Evolutionary conservation across 805 yeast genomes (phyloP), one percentile per base, ranked within the genome.

Genomic region (Sungouiella blattae): DNA sequence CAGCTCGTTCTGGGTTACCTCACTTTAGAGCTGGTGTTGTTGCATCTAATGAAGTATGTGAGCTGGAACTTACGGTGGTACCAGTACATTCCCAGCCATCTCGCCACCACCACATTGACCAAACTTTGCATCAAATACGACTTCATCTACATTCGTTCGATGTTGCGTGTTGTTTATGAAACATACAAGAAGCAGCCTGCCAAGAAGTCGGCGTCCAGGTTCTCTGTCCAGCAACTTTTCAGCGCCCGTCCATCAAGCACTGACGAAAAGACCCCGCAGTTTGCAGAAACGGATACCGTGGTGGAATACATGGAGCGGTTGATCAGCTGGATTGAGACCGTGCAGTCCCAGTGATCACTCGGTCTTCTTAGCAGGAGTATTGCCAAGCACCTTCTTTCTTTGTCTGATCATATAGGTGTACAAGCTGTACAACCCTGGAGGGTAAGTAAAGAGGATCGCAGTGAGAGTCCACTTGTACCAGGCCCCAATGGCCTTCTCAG

Each of bases 391-490:
- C 68, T 87, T 86, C 57, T 69, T 71, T 64, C 98, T 80, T 67
- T 91, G 97, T 46, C 71, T 76, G 52, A 91, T 69, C 96, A 93
- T 89, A 58, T 93, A 89, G 11, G 83, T 71, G 65, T 79, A 93
- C 51, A 93, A 67, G 49, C 81, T 73, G 57, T 87, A 88, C 59
- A 89, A 77, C 2, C 97, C 95, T 7, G 98, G 97, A 22, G 82
- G 70, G 57, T 91, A 93, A 6, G 82, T 70, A 20, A 75, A 57
- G 62, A 91, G 68, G 34, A 78, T 67, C 1, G 60, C 68, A 35
- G 78, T 67, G 46, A 88, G 67, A 36, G 76, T 58, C 54, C 72
- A 69, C 27, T 78, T 73, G 60, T 76, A 79, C 62, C 69, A 59
- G 0, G 45, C 41, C 4, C 83, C 81, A 33, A 70, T 67, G 21